phyloP scores from a whole-genome alignment of 2,329 filamentous ascomycete species.

The Diaporthe aspalathi region DNA sequence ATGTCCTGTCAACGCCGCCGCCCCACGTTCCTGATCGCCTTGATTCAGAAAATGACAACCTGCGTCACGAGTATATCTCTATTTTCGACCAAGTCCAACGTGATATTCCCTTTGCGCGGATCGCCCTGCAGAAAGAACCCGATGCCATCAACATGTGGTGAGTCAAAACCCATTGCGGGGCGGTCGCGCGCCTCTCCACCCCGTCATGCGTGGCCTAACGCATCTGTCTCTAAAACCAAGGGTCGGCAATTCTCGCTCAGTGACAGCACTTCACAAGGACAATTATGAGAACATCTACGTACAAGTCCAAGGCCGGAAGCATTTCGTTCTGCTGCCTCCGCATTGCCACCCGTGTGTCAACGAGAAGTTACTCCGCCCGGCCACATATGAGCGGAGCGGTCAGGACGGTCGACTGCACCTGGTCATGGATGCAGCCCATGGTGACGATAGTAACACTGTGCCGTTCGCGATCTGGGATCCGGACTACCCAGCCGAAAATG shows the following conservation, averaged over 20 bases:
- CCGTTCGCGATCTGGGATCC: conserved; percentile 84
- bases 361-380: conserved; percentile 68
- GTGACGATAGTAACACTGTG: conserved; percentile 51
- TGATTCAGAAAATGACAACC: conserved; percentile 79
- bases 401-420: conserved; percentile 47
- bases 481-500: conserved; percentile 61
- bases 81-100: conserved; percentile 73
- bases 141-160: conserved; percentile 83
- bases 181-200: neutral
- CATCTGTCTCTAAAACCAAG: conserved; percentile 9
- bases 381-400: conserved; percentile 65
- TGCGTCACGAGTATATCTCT: conserved; percentile 75
- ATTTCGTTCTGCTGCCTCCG: conserved; percentile 81
- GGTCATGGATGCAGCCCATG: conserved; percentile 49
- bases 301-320: conserved; percentile 77
- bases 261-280: conserved; percentile 82
- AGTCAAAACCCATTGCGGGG: conserved; percentile 2
- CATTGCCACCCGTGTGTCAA: conserved; percentile 76
- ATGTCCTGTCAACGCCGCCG: neutral
- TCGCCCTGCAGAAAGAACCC: conserved; percentile 73
- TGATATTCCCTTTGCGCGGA: conserved; percentile 77
- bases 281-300: conserved; percentile 90
- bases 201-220: neutral
- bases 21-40: conserved; percentile 22
- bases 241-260: conserved; percentile 78